Evolutionary conservation across 2,329 filamentous ascomycete genomes (phyloP), one percentile per base, ranked within the genome.

Genomic region (Hypoxylon sp.): DNA sequence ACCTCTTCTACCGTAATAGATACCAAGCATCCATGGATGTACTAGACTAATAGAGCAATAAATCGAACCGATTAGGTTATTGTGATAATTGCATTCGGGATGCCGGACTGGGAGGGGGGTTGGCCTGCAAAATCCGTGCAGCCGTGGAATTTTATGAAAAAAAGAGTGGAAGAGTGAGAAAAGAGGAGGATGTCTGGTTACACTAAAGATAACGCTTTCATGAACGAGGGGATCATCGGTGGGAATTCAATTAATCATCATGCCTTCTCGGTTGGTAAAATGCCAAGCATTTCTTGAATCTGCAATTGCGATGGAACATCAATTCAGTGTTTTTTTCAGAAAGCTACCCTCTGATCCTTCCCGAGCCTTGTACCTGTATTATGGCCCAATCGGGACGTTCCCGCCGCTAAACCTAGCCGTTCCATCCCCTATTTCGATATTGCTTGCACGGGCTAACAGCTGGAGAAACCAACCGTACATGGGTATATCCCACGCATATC

Each of bases 221-320:
- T 51, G 43, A 49, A 65, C 49, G 55, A 49, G 21, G 30, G 56
- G 56, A 60, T 63, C 65, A 51, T 57, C 65, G n/a, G 60, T 60
- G 50, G 65, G 17, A 56, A 56, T 58, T 64, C 50, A 64, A 68
- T 70, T 68, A 68, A 70, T 70, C 65, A 70, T 70, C 68, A 53
- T 60, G 51, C 60, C 51, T 64, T 58, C 50, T 65, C 64, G 60
- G 64, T 36, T 68, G 56, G 71, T 72, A 70, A 65, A 63, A 60
- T 57, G 65, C 62, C 65, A 68, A 62, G 65, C 55, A 49, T 59
- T 64, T 41, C 38, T 66, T 11, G 45, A 60, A 53, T 67, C 67
- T 67, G 45, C 55, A 57, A 60, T 60, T 49, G 56, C 56, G 50
- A 68, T 62, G 65, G 62, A 68, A 65, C 62, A 49, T 30, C 28